Conservation (phyloP, 805 yeast species). For the Lipomyces lipofer region DNA sequence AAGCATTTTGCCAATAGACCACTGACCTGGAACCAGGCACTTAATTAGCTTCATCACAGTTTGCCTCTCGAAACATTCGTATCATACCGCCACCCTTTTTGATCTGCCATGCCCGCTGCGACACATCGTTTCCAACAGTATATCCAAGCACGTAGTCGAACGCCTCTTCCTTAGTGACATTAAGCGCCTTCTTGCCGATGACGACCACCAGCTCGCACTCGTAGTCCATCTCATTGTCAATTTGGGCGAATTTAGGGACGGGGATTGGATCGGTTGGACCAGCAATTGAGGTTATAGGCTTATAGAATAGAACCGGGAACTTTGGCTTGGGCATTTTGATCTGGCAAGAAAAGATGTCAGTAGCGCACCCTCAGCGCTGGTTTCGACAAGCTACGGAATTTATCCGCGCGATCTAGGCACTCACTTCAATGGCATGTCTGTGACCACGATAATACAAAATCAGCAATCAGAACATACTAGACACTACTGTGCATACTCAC, state of each 20-base stretch:
- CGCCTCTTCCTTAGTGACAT: slow-evolving; percentile 48
- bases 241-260: slow-evolving; percentile 44
- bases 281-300: slow-evolving; percentile 49
- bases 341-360: slow-evolving; percentile 38
- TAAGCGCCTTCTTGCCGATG: slow-evolving; percentile 52
- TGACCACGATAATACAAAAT: background rate
- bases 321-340: slow-evolving; percentile 46
- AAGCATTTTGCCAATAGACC: slow-evolving; percentile 53
- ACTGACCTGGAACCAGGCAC: slow-evolving; percentile 47
- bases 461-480: background rate
- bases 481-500: slow-evolving; percentile 33
- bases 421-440: slow-evolving; percentile 32
- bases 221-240: slow-evolving; percentile 49
- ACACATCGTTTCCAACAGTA: slow-evolving; percentile 56
- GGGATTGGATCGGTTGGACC: slow-evolving; percentile 48
- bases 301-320: slow-evolving; percentile 53
- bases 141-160: slow-evolving; percentile 53
- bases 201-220: slow-evolving; percentile 57
- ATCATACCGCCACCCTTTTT: slow-evolving; percentile 48
- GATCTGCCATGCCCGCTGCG: slow-evolving; percentile 59
- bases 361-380: background rate
- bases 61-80: background rate
- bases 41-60: background rate
- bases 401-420: slow-evolving; percentile 8
- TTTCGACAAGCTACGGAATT: slow-evolving; percentile 4